Evolutionary conservation across 345 rosid species (phyloP), one percentile per base, ranked within the genome.

Genomic region (Gossypium australe): DNA sequence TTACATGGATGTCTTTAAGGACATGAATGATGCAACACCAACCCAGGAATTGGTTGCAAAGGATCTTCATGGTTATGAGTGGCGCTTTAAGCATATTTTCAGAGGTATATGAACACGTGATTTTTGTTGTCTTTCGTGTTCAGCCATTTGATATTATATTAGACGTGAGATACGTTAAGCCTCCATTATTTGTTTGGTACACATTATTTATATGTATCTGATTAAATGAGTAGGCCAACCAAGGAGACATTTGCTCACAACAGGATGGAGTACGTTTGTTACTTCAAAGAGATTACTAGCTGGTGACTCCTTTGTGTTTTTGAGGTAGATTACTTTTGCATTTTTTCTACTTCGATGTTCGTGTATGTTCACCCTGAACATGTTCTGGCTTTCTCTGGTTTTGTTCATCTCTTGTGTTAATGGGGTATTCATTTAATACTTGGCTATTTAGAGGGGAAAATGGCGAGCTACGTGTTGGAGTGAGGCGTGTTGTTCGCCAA

Each of bases 201-300:
- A 58, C 11, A 14, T 17, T n/a, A 60, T 77, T 67, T 41, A 14
- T 66, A 55, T 69, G 25, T 78, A 52, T 72, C 55, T 70, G 55
- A 49, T 29, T 57, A n/a, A 61, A 53, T 77, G 58, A 80, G 82
- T 75, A 94, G 98, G 98, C 71, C 95, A 89, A 76, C 98, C 98
- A n/a, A 84, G 94, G 77, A 89, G 98, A 78, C 98, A 94, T 81
- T 82, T 92, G 77, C 89, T 94, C 67, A 92, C 97, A 11, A 92
- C 98, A 0, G 98, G 98, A n/a, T 94, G 98, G 98, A 94, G 98
- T 82, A 88, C 94, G 4, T 94, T 92, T 81, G 97, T 94, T 51
- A 82, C 97, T 72, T 89, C 97, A 16, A 94, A 93, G 85, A 89
- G 86, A 87, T 82, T 94, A 76, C 91, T 86, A 66, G 96, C 97